Evolutionary conservation across 164 flowering plant species (phyloP).

Genomic region (Umbilicus rupestris): DNA sequence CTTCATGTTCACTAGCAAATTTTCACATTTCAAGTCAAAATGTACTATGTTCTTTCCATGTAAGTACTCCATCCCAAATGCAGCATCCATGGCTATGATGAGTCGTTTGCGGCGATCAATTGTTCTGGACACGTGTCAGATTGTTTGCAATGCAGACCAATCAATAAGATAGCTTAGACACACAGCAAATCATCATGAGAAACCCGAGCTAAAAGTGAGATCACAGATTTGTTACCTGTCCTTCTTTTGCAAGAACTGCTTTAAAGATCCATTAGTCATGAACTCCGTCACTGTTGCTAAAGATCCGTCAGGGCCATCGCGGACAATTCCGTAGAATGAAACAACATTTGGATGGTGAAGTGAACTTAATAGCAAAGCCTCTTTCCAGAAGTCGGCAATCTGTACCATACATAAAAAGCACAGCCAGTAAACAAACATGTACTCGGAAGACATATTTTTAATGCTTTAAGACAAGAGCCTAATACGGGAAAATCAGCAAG

Average conservation of each 20-base stretch:
- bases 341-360: slow-evolving; percentile 99
- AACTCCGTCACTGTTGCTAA: slow-evolving; percentile 96
- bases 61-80: slow-evolving; percentile 96
- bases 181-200: neutral
- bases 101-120: slow-evolving; percentile 97
- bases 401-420: slow-evolving; percentile 13
- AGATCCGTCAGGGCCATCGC: slow-evolving; percentile 97
- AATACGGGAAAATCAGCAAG: neutral
- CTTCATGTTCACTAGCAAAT: slow-evolving; percentile 86
- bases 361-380: slow-evolving; percentile 83
- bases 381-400: slow-evolving; percentile 99
- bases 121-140: slow-evolving; percentile 45
- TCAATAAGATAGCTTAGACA: too few species aligned
- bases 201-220: neutral
- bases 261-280: slow-evolving; percentile 94
- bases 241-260: slow-evolving; percentile 88
- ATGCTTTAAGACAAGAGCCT: neutral
- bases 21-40: slow-evolving; percentile 95
- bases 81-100: slow-evolving; percentile 89
- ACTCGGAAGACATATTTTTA: neutral
- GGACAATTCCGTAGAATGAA: slow-evolving; percentile 94
- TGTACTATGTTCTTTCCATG: slow-evolving; percentile 93
- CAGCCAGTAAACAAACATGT: neutral
- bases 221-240: slow-evolving; percentile 54
- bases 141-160: neutral